Conservation (phyloP, 768 basidiomycete genomes). For the Phanerochaete sordida region DNA sequence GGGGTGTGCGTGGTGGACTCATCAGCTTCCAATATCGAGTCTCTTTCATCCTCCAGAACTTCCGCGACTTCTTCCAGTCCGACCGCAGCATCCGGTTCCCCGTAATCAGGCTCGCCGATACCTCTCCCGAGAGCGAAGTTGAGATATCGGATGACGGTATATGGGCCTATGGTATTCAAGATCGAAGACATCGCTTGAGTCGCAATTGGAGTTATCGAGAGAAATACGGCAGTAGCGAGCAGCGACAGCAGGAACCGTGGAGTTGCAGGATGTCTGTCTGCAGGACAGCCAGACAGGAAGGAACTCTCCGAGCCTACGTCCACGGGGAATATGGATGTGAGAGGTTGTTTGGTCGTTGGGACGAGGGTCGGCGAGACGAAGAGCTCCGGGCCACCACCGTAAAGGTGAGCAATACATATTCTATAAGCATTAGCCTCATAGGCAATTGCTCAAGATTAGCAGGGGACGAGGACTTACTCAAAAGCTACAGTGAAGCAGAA, state of each 20-base stretch:
- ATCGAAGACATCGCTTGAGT: constrained; percentile 72
- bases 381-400: constrained; percentile 80
- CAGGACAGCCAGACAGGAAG: constrained; percentile 32
- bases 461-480: constrained; percentile 86
- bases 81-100: constrained; percentile 58
- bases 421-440: constrained; percentile 45
- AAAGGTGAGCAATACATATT: constrained; percentile 81
- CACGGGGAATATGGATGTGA: constrained; percentile 63
- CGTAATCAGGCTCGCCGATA: constrained; percentile 39
- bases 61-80: constrained; percentile 69
- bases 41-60: constrained; percentile 33
- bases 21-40: constrained; percentile 1
- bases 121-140: constrained; percentile 76
- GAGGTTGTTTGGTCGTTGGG: constrained; percentile 63
- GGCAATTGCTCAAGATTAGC: no score
- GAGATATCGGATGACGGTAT: constrained; percentile 73
- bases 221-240: constrained; percentile 82
- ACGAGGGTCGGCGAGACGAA: constrained; percentile 61
- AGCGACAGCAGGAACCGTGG: constrained; percentile 83
- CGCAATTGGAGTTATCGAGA: constrained; percentile 75
- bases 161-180: constrained; percentile 72
- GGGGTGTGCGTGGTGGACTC: not conserved
- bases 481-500: constrained; percentile 48
- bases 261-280: constrained; percentile 66
- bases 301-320: constrained; percentile 24